Evolutionary conservation across 1,284 basidiomycete genomes (phyloP), one percentile per base, ranked within the genome.

Genomic region (Ustilago crameri): DNA sequence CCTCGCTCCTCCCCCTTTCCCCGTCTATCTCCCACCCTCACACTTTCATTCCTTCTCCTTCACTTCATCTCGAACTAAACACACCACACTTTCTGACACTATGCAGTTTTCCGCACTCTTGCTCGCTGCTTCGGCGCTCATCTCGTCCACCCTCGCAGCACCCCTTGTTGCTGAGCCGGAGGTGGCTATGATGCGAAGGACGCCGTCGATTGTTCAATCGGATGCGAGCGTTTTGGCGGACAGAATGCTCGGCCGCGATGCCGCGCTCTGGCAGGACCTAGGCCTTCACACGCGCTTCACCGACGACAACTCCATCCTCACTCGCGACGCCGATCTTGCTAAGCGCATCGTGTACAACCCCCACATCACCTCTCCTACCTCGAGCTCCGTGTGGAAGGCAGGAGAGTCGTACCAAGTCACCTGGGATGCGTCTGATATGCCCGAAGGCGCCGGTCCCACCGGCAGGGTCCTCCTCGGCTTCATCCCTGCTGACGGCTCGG

Each of bases 291-390:
- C 9, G 8, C n/a, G 14, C 7, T 40, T 24, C 9, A 56, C 52
- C 48, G 48, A 64, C 52, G 64, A 50, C 44, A 52, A 60, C 45
- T 20, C 23, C 26, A 48, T 70, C 49, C 41, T 60, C 32, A 56
- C 50, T 3, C 56, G 61, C 10, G 57, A 56, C 17, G 20, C 32
- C 3, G 35, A 49, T 20, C 57, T 57, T 14, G 43, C 57, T 9
- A 72, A 72, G 27, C 58, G 72, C 23, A 58, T 74, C 46, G 72
- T 74, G 3, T 74, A 64, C 52, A 74, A 74, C 51, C 71, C 71
- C 8, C 58, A 43, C 37, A 66, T 74, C 57, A 74, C 71, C 48
- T 42, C 35, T 2, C 71, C 66, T 8, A 45, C 32, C 30, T 12
- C 48, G 2, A 38, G 35, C 2, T 54, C 58, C 26, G 61, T 63